Evolutionary conservation across 371 early-diverging fungal genomes (phyloP).

Genomic region (Batrachochytrium dendrobatidis): DNA sequence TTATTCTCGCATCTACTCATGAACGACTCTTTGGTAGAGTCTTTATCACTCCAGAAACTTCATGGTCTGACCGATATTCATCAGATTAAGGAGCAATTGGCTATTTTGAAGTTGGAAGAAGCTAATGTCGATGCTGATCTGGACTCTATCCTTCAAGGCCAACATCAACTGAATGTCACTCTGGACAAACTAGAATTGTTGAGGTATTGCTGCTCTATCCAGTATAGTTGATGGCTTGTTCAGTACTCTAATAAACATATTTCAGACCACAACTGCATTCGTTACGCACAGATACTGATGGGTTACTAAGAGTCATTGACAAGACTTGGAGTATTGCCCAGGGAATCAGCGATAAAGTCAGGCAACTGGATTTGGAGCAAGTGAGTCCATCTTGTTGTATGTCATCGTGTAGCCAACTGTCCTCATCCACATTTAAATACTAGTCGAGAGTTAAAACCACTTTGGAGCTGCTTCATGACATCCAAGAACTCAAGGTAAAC

Average conservation of each 20-base stretch:
- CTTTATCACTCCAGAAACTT: slow-evolving; percentile 24
- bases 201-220: slow-evolving; percentile 31
- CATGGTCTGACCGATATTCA: slow-evolving; percentile 51
- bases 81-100: slow-evolving; percentile 57
- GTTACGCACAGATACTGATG: slow-evolving; percentile 44
- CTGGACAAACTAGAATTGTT: slow-evolving; percentile 46
- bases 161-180: slow-evolving; percentile 30
- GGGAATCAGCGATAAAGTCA: slow-evolving; percentile 70
- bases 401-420: background rate
- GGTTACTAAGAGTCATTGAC: slow-evolving; percentile 51
- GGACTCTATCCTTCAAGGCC: slow-evolving; percentile 46
- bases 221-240: background rate
- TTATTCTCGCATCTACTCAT: too few relatives aligned
- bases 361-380: slow-evolving; percentile 75
- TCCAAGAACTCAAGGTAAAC: slow-evolving; percentile 69
- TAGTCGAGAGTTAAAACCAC: slow-evolving; percentile 63
- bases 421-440: background rate
- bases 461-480: slow-evolving; percentile 60
- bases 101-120: slow-evolving; percentile 59
- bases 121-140: slow-evolving; percentile 54
- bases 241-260: background rate
- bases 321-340: slow-evolving; percentile 68
- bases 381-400: slow-evolving; percentile 8
- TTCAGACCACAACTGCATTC: slow-evolving; percentile 58
- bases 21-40: too few relatives aligned